A percentile compares a stretch with the other conserved stretches of the same genome.
phyloP scores from a whole-genome alignment of 257 asterid genomes.

The Solanum gandarillasii region DNA sequence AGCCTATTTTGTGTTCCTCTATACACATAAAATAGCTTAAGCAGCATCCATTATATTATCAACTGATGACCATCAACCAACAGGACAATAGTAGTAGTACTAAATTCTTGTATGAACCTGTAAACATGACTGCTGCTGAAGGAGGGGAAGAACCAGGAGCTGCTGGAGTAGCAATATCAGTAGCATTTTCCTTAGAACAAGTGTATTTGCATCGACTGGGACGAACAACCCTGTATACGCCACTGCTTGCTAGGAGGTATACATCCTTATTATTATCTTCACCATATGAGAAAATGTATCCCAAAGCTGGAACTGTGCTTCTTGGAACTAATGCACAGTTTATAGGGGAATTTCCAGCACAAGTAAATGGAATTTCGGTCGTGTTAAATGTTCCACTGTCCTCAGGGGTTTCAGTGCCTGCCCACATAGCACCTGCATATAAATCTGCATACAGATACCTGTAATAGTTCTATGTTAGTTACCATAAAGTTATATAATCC shows the following conservation, averaged over 20 bases:
- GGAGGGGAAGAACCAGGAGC: slow-evolving; percentile 32
- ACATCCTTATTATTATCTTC: slow-evolving; percentile 63
- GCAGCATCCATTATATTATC: neutral
- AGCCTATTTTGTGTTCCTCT: neutral
- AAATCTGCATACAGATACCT: slow-evolving; percentile 80
- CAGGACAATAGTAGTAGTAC: slow-evolving; percentile 15
- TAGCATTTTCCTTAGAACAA: slow-evolving; percentile 37
- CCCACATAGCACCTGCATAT: slow-evolving; percentile 61
- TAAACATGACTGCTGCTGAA: slow-evolving; percentile 26
- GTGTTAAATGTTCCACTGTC: slow-evolving; percentile 59
- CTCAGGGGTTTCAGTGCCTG: slow-evolving; percentile 54
- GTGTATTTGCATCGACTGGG: slow-evolving; percentile 70
- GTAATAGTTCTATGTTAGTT: slow-evolving; percentile 1
- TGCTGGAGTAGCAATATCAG: slow-evolving; percentile 23
- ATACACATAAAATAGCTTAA: neutral
- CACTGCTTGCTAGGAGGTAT: slow-evolving; percentile 59
- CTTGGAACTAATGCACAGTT: slow-evolving; percentile 47
- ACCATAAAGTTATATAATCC: neutral
- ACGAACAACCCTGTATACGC: slow-evolving; percentile 67
- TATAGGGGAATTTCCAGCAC: slow-evolving; percentile 68
- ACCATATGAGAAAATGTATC: slow-evolving; percentile 76
- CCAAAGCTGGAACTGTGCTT: slow-evolving; percentile 54
- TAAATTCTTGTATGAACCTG: slow-evolving; percentile 3
- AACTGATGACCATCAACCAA: neutral
- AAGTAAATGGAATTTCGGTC: slow-evolving; percentile 30